Base-by-base conservation (phyloP, 176 grass and related monocot species). In the Musa itinerans region DNA sequence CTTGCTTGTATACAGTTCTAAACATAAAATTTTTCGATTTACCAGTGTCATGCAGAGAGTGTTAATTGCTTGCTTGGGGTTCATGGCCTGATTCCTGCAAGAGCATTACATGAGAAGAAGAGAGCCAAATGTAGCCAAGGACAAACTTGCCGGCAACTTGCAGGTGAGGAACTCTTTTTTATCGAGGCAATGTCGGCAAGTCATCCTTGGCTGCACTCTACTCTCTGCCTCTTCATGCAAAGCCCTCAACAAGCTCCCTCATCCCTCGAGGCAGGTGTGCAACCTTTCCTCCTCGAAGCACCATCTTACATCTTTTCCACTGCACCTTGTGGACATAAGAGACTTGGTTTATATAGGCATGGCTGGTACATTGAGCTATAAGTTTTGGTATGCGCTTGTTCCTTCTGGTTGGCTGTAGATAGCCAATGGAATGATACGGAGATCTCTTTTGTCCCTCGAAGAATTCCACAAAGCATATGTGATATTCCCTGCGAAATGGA, bases 21-120 rank as follows among this genome's bases (percentile, higher is more conserved):
- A 34, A 34, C 29, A 5, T 5, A 3, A 34, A 34, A 34, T 34
- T 34, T 34, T 34, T 34, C 29, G 20, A 59, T 19, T 59, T 59
- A 59, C 56, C 29, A 17, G 56, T 59, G 56, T 15, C 8, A 59
- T 19, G 56, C 56, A 59, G 56, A 59, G 16, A n/a, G n/a, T 7
- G 3, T 16, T 59, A 59, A 1, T 59, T 8, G 56, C 56, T 59
- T 59, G 17, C 56, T 20, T 59, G 56, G 56, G 17, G 3, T 67
- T 3, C 64, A 25, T 67, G 25, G 64, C 64, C 64, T 52, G n/a
- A 61, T 9, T 75, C 54, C 49, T 61, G 54, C 73, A 75, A 75
- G 27, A 61, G 26, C 26, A 27, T 1, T 27, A 27, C 26, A 27
- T 27, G 26, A 27, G 29, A 34, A 34, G 29, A 34, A 34, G 29